phyloP scores from a whole-genome alignment of 805 yeast species.

The Pichia thaimueangensis region DNA sequence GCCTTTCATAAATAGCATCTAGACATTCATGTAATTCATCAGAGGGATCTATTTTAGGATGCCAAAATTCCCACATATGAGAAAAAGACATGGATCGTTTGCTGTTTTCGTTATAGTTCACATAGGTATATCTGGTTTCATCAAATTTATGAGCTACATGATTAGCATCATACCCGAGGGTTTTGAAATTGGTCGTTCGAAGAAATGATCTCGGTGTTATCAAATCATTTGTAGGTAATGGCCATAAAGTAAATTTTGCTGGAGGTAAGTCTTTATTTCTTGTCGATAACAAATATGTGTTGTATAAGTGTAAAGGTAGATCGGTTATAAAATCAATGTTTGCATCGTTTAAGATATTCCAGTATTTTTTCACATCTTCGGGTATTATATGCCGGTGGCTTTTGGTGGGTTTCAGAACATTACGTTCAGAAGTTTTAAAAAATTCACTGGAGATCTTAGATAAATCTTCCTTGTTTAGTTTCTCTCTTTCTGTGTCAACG shows the following conservation, averaged over 20 bases:
- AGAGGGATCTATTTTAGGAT: constrained; percentile 5
- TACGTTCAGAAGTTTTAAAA: neutral
- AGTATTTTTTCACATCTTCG: neutral
- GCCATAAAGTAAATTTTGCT: constrained; percentile 10
- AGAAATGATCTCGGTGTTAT: constrained; percentile 7
- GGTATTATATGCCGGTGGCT: too few species aligned
- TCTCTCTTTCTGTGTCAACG: neutral
- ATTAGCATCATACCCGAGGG: neutral
- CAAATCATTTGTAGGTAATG: constrained; percentile 3
- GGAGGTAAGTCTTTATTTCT: constrained; percentile 9
- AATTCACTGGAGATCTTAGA: neutral
- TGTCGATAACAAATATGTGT: constrained; percentile 39
- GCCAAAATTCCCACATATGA: constrained; percentile 10
- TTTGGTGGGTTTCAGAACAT: too few species aligned
- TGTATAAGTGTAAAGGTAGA: constrained; percentile 59
- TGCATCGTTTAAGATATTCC: constrained; percentile 28
- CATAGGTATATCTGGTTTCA: neutral
- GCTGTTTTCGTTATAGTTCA: constrained; percentile 5
- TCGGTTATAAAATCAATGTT: constrained; percentile 50
- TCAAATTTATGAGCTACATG: neutral
- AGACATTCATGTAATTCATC: constrained; percentile 7
- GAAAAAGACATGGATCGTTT: neutral
- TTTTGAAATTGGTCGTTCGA: constrained; percentile 1
- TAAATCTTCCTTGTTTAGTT: neutral
- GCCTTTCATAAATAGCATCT: constrained; percentile 11